phyloP scores from a whole-genome alignment of 345 rosid species.

The Salix exigua region DNA sequence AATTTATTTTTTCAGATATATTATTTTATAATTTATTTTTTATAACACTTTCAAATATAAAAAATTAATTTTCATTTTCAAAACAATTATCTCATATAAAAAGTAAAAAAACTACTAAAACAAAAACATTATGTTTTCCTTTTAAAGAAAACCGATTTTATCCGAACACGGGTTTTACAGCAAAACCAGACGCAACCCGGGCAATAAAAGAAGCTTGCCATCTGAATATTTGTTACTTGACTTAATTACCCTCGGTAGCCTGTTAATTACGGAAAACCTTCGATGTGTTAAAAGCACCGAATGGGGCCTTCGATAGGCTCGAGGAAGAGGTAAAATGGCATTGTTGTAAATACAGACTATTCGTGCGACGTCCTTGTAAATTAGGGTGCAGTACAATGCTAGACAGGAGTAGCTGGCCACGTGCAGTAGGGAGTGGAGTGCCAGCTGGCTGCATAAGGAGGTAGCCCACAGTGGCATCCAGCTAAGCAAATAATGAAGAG shows the following conservation, averaged over 20 bases:
- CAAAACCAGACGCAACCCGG: neutral
- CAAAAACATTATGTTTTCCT: no score
- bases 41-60: no score
- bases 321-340: neutral
- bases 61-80: no score
- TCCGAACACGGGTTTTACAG: neutral
- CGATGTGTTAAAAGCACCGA: neutral
- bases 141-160: no score
- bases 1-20: no score
- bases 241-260: neutral
- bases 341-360: neutral
- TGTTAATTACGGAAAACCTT: neutral
- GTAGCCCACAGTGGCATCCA: constrained; percentile 28
- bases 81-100: no score
- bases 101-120: no score
- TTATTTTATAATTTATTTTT: no score
- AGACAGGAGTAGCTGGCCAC: constrained; percentile 40
- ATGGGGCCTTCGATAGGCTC: constrained; percentile 6
- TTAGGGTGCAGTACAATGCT: neutral
- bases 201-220: neutral
- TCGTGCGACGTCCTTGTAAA: neutral
- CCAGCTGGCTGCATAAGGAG: constrained; percentile 37
- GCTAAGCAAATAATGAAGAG: constrained; percentile 29
- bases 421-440: constrained; percentile 22
- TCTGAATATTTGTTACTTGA: neutral